Evolutionary conservation across 345 rosid species (phyloP).

Genomic region (Ceriops zippeliana): DNA sequence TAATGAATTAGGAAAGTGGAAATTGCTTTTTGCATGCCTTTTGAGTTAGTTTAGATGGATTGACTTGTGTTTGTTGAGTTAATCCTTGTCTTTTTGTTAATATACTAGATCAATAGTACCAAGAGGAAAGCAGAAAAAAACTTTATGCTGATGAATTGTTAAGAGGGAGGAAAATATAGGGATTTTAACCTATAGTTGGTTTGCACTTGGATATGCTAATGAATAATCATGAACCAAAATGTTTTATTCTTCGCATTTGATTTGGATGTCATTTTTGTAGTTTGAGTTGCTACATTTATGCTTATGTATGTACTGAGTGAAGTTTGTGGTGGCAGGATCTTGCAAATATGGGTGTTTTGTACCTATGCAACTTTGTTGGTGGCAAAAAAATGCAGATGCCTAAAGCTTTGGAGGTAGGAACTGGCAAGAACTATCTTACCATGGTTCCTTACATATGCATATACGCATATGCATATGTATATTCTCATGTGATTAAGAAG

Average conservation of each 20-base stretch:
- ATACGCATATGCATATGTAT: background rate
- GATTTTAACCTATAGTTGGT: background rate
- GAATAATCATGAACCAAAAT: background rate
- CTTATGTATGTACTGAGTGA: background rate
- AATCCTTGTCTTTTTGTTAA: background rate
- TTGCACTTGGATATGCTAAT: background rate
- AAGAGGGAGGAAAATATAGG: background rate
- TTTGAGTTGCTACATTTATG: background rate
- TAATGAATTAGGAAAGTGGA: too few species aligned
- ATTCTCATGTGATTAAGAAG: background rate
- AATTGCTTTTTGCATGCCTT: too few species aligned
- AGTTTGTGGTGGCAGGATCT: slow-evolving; percentile 21
- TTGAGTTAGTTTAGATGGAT: too few species aligned
- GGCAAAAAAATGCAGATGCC: slow-evolving; percentile 25
- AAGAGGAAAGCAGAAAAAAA: background rate
- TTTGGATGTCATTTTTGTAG: background rate
- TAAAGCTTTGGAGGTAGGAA: slow-evolving; percentile 30
- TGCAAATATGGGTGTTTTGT: slow-evolving; percentile 31
- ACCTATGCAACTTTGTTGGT: slow-evolving; percentile 29
- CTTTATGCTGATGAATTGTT: background rate
- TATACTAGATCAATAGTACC: background rate
- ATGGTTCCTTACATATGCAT: background rate
- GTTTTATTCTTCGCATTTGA: background rate
- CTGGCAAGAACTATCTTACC: background rate
- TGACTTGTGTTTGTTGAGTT: background rate